These are phyloP conservation scores for Trichoderma orchidacearum DNA, from an alignment of 495 filamentous ascomycete genomes.

Conservation along the genomic window DNA sequence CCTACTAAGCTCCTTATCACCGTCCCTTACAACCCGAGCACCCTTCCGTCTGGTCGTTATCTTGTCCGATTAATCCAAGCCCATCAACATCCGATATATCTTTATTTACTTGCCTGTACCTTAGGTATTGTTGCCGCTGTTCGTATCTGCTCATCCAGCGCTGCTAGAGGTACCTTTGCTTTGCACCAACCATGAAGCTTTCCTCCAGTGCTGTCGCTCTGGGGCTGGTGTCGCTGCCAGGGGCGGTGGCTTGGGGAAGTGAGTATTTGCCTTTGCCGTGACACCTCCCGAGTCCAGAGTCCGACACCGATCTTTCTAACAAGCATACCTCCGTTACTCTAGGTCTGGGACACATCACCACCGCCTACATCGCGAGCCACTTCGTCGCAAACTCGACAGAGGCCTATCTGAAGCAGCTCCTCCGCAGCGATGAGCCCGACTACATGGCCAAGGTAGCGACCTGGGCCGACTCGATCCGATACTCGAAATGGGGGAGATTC, in stretches of 20 bases:
- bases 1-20: too few relatives aligned
- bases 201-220: constrained; percentile 8
- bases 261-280: constrained; percentile 6
- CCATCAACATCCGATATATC: too few relatives aligned
- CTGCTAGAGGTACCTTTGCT: too few relatives aligned
- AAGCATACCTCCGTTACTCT: neutral
- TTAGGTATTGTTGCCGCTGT: too few relatives aligned
- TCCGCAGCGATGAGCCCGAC: constrained; percentile 30
- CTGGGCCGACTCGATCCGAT: constrained; percentile 50
- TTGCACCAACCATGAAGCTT: constrained; percentile 7
- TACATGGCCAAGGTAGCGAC: constrained; percentile 47
- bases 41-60: neutral
- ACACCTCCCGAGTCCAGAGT: neutral
- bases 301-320: constrained; percentile 3
- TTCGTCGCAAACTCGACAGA: constrained; percentile 26
- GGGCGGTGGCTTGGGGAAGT: constrained; percentile 23
- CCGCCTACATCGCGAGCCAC: constrained; percentile 38
- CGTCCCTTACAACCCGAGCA: neutral
- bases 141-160: too few relatives aligned
- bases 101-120: too few relatives aligned
- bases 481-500: constrained; percentile 43
- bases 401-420: constrained; percentile 25
- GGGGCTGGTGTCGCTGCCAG: constrained; percentile 14
- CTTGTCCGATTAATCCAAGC: neutral
- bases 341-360: constrained; percentile 47